Conservation (phyloP, 306 rosid species). For the Prunus kanzakura region DNA sequence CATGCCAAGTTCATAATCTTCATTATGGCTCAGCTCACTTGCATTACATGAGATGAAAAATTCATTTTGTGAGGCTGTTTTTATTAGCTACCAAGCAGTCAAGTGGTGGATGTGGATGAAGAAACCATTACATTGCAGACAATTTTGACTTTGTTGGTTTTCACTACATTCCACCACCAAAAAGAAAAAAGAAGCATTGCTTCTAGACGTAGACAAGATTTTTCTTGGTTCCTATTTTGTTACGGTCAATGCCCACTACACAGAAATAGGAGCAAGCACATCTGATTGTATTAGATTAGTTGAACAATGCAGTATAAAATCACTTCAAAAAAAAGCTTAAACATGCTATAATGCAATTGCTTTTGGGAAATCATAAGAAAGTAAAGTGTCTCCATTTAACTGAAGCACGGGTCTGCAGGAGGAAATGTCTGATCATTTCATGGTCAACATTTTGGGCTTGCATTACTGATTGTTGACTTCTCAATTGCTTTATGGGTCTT, state of each 20-base stretch:
- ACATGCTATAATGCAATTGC: neutral
- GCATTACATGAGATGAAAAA: neutral
- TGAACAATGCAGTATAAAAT: no score
- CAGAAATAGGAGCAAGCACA: neutral
- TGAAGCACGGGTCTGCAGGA: neutral
- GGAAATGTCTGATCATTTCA: neutral
- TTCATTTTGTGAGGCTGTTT: neutral
- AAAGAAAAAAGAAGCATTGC: neutral
- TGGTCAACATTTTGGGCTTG: constrained; percentile 2
- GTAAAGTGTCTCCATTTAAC: neutral
- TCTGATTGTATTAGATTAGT: no score
- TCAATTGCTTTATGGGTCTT: neutral
- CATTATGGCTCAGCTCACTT: neutral
- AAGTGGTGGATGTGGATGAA: neutral
- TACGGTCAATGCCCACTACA: neutral
- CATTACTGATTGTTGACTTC: neutral
- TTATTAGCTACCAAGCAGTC: neutral
- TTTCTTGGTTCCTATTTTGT: neutral
- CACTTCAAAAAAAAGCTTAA: no score
- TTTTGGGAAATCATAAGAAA: neutral
- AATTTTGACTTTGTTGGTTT: constrained; percentile 4
- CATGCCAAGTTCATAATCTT: constrained; percentile 20
- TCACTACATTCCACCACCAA: neutral
- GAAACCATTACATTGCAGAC: neutral
- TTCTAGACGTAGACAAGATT: neutral